phyloP scores from a whole-genome alignment of 129 eudicot genomes.

The Centaurea solstitialis region DNA sequence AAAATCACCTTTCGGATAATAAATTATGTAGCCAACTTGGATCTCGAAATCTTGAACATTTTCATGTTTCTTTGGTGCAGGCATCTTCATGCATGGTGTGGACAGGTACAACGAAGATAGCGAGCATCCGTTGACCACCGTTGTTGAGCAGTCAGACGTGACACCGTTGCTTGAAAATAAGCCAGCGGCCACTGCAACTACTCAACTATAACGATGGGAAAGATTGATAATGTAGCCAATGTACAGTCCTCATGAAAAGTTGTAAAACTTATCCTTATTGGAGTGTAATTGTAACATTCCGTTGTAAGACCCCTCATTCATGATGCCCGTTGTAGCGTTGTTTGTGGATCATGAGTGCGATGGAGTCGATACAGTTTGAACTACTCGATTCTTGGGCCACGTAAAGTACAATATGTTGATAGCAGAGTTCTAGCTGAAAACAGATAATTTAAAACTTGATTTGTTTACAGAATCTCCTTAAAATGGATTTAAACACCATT shows the following conservation, averaged over 20 bases:
- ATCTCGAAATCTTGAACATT: neutral
- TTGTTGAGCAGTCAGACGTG: slow-evolving; percentile 32
- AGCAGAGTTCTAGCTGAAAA: neutral
- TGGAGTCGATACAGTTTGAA: neutral
- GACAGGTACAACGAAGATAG: slow-evolving; percentile 67
- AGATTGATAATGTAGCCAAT: slow-evolving; percentile 1
- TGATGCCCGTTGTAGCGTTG: neutral
- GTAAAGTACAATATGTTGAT: neutral
- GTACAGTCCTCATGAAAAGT: slow-evolving; percentile 19
- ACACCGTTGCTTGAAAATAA: slow-evolving; percentile 70
- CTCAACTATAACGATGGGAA: slow-evolving; percentile 3
- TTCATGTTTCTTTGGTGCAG: slow-evolving; percentile 35
- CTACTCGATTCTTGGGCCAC: too few species aligned
- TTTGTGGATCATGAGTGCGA: neutral
- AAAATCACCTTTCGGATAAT: neutral
- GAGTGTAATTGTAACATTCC: neutral
- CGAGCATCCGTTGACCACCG: slow-evolving; percentile 31
- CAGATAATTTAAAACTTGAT: neutral
- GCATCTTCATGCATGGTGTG: slow-evolving; percentile 67
- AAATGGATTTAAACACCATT: neutral
- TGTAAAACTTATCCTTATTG: neutral
- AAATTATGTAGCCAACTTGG: neutral
- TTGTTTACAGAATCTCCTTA: neutral
- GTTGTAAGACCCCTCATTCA: neutral
- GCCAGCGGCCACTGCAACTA: neutral